These are phyloP conservation scores for Golubevia pallescens DNA, from an alignment of 1,284 basidiomycete species.

Conservation along the genomic window DNA sequence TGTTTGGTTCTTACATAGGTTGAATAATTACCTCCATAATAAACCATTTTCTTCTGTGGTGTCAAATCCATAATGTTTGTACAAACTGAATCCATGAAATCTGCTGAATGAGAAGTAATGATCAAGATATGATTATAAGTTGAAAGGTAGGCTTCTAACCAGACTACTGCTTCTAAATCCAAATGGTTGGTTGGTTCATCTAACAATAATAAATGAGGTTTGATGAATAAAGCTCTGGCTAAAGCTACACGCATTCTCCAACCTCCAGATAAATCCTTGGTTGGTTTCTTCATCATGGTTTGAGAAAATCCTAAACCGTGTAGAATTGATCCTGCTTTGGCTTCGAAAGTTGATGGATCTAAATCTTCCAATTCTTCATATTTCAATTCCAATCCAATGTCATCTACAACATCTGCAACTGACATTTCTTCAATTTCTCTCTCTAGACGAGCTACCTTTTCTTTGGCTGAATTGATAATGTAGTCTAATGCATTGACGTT, in stretches of 20 bases:
- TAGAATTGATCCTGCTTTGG: conserved; percentile 92
- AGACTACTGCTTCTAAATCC: conserved; percentile 96
- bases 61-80: conserved; percentile 98
- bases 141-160: conserved; percentile 95
- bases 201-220: conserved; percentile 89
- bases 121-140: conserved; percentile 99
- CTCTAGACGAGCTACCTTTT: conserved; percentile 94
- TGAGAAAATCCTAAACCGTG: conserved; percentile 93
- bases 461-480: conserved; percentile 88
- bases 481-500: conserved; percentile 94
- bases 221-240: conserved; percentile 92
- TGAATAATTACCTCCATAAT: conserved; percentile 78
- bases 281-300: conserved; percentile 93
- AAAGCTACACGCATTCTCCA: conserved; percentile 99
- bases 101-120: conserved; percentile 93
- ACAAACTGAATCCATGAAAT: conserved; percentile 87
- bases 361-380: conserved; percentile 98
- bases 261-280: conserved; percentile 98
- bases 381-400: conserved; percentile 80
- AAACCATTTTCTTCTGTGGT: conserved; percentile 74
- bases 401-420: conserved; percentile 85
- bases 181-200: conserved; percentile 84
- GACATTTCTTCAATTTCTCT: conserved; percentile 93
- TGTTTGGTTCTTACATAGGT: conserved; percentile 93
- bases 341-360: conserved; percentile 92